Percentiles rank a stretch among this genome's conserved stretches.
Evolutionary conservation across 768 basidiomycete species (phyloP).

Genomic region (Suillus luteus): DNA sequence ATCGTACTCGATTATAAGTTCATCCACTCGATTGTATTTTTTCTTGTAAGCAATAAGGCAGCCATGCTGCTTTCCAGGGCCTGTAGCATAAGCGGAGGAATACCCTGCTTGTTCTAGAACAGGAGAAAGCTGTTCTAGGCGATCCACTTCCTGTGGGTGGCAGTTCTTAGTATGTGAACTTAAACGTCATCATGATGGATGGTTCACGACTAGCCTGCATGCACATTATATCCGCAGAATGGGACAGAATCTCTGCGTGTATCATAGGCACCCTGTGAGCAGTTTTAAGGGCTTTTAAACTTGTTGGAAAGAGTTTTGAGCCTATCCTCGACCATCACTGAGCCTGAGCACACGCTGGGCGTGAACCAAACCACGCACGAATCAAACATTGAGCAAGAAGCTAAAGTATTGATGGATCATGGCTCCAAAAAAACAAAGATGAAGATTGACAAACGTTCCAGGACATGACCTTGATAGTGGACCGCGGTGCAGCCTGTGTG

Average conservation of each 20-base stretch:
- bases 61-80: constrained; percentile 80
- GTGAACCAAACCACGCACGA: constrained; percentile 50
- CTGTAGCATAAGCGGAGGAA: constrained; percentile 62
- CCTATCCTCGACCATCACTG: constrained; percentile 42
- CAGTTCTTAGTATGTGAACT: constrained; percentile 1
- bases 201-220: constrained; percentile 63
- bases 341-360: neutral
- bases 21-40: constrained; percentile 47
- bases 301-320: constrained; percentile 80
- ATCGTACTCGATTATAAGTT: constrained; percentile 69
- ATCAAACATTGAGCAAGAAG: constrained; percentile 78
- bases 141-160: constrained; percentile 77
- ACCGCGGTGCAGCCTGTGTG: constrained; percentile 6
- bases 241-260: constrained; percentile 68
- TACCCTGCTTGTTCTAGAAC: constrained; percentile 67
- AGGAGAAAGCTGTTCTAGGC: constrained; percentile 71
- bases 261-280: constrained; percentile 74
- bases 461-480: constrained; percentile 59
- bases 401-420: constrained; percentile 37
- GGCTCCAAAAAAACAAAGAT: constrained; percentile 6
- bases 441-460: constrained; percentile 71
- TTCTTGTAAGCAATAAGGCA: constrained; percentile 77
- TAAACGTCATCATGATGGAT: neutral
- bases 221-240: constrained; percentile 81
- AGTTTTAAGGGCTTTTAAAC: constrained; percentile 76